Base-by-base conservation (phyloP, 805 yeast genomes). In the Saturnispora silvae region DNA sequence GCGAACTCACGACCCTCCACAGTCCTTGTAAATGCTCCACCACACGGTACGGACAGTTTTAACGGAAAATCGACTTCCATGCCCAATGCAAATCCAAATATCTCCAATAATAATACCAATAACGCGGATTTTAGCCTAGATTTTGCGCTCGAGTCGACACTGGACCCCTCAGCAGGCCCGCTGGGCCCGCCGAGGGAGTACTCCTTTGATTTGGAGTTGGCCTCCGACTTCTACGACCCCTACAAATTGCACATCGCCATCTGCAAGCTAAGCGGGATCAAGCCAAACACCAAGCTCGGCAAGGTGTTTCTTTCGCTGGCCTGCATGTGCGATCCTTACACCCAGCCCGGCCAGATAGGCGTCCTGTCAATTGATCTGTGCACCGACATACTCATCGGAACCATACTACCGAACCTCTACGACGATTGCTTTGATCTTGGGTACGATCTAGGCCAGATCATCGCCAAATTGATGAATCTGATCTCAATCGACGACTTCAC, bases 321-420 rank as follows among this genome's bases (percentile, higher is more conserved):
- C 2, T 49, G 62, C 0, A 45, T 72, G 33, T 61, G 64, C 6
- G 87, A 81, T 51, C 84, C 86, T 3, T 61, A 68, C 46, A 76
- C 86, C 1, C 84, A 78, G 46, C 86, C 92, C 0, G 80, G 77
- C 20, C 51, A 56, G 1, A 54, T 59, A 10, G 57, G 63, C 37
- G 59, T 75, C 2, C 59, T 77, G 14, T 77, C 84, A 8, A 52
- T 77, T 5, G 76, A 75, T 42, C 51, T 67, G n/a, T 48, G 77
- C 10, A 66, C 78, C 15, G 72, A 72, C 42, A 45, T 75, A 33
- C 56, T 73, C 18, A 53, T 75, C 7, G 71, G 72, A 1, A 52
- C 73, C 31, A 43, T 61, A 34, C n/a, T n/a, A n/a, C 47, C 45
- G 10, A 51, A 51, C 4, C 40, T 45, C 18, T 53, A 60, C 28